A percentile compares a stretch with the other conserved stretches of the same genome.
Conservation (phyloP, 2,329 filamentous ascomycete genomes). For the Ophiosphaerella narmari region DNA sequence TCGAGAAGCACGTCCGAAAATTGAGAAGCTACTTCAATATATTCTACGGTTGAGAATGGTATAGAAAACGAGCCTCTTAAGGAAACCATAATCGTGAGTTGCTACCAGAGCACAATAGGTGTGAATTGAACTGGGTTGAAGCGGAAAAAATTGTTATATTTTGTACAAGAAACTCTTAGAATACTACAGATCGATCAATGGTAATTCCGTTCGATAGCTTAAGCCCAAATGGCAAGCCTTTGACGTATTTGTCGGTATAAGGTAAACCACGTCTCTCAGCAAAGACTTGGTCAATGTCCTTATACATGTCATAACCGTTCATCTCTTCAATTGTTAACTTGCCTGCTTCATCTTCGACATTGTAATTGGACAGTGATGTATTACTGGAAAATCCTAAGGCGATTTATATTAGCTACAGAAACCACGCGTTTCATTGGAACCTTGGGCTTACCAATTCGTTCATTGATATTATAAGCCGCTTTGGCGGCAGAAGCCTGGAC, state of each 20-base stretch:
- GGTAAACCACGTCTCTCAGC: conserved; percentile 13
- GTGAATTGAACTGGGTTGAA: no score
- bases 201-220: conserved; percentile 11
- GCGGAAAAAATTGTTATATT: no score
- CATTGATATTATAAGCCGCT: conserved; percentile 47
- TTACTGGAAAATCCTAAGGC: conserved; percentile 61
- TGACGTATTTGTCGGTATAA: conserved; percentile 8
- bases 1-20: no score
- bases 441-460: conserved; percentile 47
- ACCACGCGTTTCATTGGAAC: no score
- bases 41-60: no score
- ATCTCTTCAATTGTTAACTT: conserved; percentile 72
- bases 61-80: no score
- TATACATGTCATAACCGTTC: conserved; percentile 53
- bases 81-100: no score
- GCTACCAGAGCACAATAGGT: no score
- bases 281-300: conserved; percentile 20
- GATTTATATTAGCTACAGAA: background rate
- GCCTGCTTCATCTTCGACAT: conserved; percentile 64
- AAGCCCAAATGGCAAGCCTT: conserved; percentile 13
- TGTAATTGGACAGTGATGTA: conserved; percentile 61
- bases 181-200: background rate
- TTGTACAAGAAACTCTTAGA: background rate
- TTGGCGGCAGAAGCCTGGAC: conserved; percentile 46
- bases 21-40: no score